Conservation (phyloP, 2,329 filamentous ascomycete species). For the Fusarium sp. region DNA sequence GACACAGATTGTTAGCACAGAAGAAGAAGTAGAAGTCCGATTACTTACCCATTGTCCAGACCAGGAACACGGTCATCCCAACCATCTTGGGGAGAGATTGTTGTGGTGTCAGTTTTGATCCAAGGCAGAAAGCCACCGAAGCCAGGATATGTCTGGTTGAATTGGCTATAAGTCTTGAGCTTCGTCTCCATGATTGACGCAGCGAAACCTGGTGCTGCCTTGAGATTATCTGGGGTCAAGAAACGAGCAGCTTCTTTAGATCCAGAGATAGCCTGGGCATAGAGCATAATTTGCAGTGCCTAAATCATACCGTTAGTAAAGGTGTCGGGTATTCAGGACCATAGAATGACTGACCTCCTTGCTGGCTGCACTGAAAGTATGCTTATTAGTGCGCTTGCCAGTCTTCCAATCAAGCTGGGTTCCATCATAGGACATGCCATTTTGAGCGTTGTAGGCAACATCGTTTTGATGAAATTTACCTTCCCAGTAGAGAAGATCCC, state of each 20-base stretch:
- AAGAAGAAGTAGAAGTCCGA: fast-evolving
- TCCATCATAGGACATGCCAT: constrained; percentile 55
- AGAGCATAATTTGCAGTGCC: constrained; percentile 55
- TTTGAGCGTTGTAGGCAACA: constrained; percentile 51
- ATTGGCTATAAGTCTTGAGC: constrained; percentile 50
- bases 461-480: constrained; percentile 55
- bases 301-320: constrained; percentile 1
- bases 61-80: constrained; percentile 53
- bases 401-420: constrained; percentile 51
- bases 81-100: constrained; percentile 47
- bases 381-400: constrained; percentile 47
- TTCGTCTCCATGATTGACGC: constrained; percentile 51
- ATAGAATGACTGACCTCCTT: constrained; percentile 41
- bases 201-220: constrained; percentile 45
- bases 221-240: constrained; percentile 47
- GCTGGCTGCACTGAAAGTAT: constrained; percentile 52
- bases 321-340: fast-evolving
- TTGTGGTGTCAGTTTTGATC: constrained; percentile 45
- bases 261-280: constrained; percentile 52
- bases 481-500: constrained; percentile 54
- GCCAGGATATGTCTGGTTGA: constrained; percentile 53
- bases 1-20: fast-evolving
- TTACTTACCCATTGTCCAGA: constrained; percentile 51
- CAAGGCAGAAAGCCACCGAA: constrained; percentile 54
- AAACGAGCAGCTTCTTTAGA: constrained; percentile 51